Base-by-base conservation (phyloP, 202 grass and related monocot genomes). In the Carex sylvatica region DNA sequence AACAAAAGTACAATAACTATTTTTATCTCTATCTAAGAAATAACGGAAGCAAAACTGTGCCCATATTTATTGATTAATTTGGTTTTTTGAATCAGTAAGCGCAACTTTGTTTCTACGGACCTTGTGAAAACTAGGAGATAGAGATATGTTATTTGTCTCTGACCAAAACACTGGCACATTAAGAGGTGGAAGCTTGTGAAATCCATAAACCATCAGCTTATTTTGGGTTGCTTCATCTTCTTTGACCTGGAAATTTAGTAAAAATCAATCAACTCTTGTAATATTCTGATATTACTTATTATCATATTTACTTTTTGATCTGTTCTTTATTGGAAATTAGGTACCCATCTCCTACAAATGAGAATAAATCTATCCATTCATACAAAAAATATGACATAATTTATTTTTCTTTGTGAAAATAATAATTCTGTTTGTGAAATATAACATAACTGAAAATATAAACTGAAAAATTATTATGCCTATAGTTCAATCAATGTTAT, bases 41-140 rank as follows among this genome's bases (percentile, higher is more conserved):
- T 20, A 72, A 8, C 5, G 3, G 6, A 22, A 42, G 19, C 6
- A 52, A 35, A 47, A 54, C 53, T 19, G 14, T 24, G 22, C 30
- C 9, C 24, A 19, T 19, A n/a, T n/a, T n/a, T n/a, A n/a, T n/a
- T n/a, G 2, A 35, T 10, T 30, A 49, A 3, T 42, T 53, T 4
- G 31, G 28, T 13, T 42, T 3, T 36, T 68, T 8, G 15, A 73
- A 55, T 69, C 22, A 36, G 26, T 64, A 55, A 3, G 3, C 0
- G 2, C 30, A 35, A 73, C 35, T 19, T 56, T 61, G 75, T 24
- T 80, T 51, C 61, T 30, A 46, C 49, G 9, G 68, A 88, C 91
- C 93, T 51, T 78, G 82, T 91, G 93, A 44, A 72, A 93, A 64
- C 65, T 85, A 26, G 85, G 65, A 5, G 87, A 84, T 14, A 97